Evolutionary conservation across 306 rosid species (phyloP).

Genomic region (Boehmeria nivea): DNA sequence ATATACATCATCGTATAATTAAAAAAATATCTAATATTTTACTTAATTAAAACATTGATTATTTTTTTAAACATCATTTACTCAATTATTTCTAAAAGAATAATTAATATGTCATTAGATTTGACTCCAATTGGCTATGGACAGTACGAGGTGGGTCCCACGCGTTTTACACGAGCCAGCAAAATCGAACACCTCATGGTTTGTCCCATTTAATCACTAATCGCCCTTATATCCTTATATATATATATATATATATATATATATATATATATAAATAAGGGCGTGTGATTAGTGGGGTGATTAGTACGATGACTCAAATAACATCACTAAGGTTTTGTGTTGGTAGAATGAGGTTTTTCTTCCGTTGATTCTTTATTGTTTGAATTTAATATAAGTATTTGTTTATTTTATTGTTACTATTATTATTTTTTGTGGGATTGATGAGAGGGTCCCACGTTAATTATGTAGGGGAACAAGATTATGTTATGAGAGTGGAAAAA

Average conservation of each 20-base stretch:
- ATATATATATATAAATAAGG: neutral
- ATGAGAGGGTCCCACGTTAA: conserved; percentile 12
- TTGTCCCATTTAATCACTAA: neutral
- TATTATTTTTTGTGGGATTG: neutral
- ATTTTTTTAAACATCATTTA: too few species aligned
- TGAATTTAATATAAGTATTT: neutral
- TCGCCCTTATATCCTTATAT: too few species aligned
- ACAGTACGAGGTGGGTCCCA: conserved; percentile 12
- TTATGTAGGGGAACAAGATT: conserved; percentile 18
- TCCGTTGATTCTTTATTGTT: conserved; percentile 6
- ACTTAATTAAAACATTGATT: too few species aligned
- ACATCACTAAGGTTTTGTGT: too few species aligned
- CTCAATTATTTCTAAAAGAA: too few species aligned
- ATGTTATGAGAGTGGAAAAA: conserved; percentile 20
- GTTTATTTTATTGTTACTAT: neutral
- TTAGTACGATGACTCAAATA: neutral
- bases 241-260: neutral
- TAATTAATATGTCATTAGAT: too few species aligned
- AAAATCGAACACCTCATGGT: conserved; percentile 5
- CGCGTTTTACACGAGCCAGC: conserved; percentile 30
- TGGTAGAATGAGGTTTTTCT: too few species aligned
- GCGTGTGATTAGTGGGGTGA: conserved; percentile 1
- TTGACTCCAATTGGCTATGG: too few species aligned
- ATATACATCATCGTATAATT: too few species aligned
- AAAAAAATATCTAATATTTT: too few species aligned